phyloP scores from a whole-genome alignment of 441 rosid genomes.

The Flueggea neowawraea region DNA sequence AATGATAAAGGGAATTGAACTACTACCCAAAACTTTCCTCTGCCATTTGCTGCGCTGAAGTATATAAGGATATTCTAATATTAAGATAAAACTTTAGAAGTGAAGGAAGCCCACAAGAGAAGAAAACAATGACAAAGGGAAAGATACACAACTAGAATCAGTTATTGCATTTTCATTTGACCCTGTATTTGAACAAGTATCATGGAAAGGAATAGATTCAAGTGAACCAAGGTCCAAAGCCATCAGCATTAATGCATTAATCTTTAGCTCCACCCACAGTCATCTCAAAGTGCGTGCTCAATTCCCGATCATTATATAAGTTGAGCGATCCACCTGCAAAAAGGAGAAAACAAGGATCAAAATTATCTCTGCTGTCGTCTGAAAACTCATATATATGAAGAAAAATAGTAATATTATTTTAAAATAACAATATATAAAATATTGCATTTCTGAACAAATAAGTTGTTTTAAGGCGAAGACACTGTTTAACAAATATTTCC shows the following conservation, averaged over 20 bases:
- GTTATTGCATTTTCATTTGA: constrained; percentile 54
- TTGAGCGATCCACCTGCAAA: constrained; percentile 47
- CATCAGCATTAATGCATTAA: constrained; percentile 71
- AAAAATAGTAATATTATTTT: no score
- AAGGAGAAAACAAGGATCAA: constrained; percentile 5
- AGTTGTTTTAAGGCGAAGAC: no score
- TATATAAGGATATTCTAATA: no score
- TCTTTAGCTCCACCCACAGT: constrained; percentile 49
- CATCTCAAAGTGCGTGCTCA: constrained; percentile 58
- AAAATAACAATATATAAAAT: no score
- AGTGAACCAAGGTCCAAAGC: constrained; percentile 85
- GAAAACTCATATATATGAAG: background rate
- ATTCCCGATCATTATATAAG: constrained; percentile 42
- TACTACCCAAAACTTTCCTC: no score
- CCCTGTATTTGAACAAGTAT: constrained; percentile 54
- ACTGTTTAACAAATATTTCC: no score
- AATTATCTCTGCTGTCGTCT: background rate
- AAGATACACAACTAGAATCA: constrained; percentile 55
- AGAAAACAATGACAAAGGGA: constrained; percentile 16
- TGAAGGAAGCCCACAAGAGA: background rate
- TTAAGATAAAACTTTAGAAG: background rate
- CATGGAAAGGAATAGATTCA: constrained; percentile 83
- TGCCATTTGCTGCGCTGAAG: no score
- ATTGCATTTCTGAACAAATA: no score
- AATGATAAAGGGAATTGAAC: no score